Evolutionary conservation across 345 rosid species (phyloP).

Genomic region (Noccaea caerulescens): DNA sequence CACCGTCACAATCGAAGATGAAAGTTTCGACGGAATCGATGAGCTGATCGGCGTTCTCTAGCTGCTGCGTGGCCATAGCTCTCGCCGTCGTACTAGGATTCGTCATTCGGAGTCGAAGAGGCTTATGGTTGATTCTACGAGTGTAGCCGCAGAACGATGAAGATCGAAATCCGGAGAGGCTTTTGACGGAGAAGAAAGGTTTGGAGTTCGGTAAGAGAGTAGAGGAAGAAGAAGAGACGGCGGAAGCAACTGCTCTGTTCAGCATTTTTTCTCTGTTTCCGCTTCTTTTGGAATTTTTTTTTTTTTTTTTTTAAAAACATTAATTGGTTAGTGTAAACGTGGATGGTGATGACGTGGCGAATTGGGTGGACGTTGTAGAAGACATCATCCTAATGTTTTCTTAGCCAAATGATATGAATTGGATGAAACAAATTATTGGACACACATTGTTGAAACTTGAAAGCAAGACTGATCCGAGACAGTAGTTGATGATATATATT

Average conservation of each 20-base stretch:
- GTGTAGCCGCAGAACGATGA: constrained; percentile 25
- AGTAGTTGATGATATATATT: too few species aligned
- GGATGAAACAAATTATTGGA: not conserved
- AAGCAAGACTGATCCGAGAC: not conserved
- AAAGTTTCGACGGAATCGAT: constrained; percentile 90
- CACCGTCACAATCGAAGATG: constrained; percentile 94
- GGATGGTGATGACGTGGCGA: constrained; percentile 37
- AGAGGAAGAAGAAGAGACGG: constrained; percentile 39
- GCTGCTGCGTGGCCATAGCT: constrained; percentile 65
- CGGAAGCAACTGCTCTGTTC: constrained; percentile 47
- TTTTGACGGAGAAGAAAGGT: constrained; percentile 16
- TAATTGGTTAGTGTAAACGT: not conserved
- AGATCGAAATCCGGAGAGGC: constrained; percentile 21
- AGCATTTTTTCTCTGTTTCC: constrained; percentile 47
- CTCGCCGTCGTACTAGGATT: constrained; percentile 46
- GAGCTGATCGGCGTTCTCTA: constrained; percentile 80
- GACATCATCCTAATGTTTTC: constrained; percentile 24
- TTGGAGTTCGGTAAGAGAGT: constrained; percentile 38
- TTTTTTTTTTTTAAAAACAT: not conserved
- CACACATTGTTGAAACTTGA: constrained; percentile 29
- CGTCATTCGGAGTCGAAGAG: constrained; percentile 35
- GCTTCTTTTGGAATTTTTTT: constrained; percentile 28
- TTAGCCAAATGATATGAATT: constrained; percentile 8
- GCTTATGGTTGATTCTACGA: constrained; percentile 27
- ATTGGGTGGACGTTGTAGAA: constrained; percentile 29